A percentile compares a stretch with the other conserved stretches of the same genome.
phyloP scores from a whole-genome alignment of 495 filamentous ascomycete species.

The Hypomontagnella submonticulosa region DNA sequence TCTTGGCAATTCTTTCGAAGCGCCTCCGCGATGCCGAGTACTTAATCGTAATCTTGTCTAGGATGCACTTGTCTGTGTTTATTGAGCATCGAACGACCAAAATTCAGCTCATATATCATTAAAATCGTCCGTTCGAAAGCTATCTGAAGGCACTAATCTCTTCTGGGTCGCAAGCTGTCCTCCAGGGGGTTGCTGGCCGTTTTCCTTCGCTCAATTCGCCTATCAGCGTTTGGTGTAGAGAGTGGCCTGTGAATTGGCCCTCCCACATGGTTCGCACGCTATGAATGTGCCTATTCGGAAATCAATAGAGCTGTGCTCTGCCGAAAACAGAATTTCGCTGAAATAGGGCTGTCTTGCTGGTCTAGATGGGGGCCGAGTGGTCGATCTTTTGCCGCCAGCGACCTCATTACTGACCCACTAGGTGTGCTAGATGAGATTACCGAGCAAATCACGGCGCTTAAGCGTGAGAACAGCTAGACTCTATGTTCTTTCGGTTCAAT shows the following conservation, averaged over 20 bases:
- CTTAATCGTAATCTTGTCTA: not conserved
- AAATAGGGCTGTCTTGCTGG: constrained; percentile 6
- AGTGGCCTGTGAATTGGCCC: not conserved
- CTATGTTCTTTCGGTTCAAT: constrained; percentile 9
- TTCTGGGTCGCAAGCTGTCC: too few relatives aligned
- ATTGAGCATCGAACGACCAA: too few relatives aligned
- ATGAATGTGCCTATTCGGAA: constrained; percentile 9
- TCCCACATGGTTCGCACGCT: constrained; percentile 1
- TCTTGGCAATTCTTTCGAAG: constrained; percentile 14
- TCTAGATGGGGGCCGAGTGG: constrained; percentile 15
- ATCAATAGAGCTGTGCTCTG: not conserved
- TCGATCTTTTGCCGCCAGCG: constrained; percentile 34
- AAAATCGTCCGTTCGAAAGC: too few relatives aligned
- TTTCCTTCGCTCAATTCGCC: not conserved
- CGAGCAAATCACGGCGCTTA: constrained; percentile 46
- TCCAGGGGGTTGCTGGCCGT: too few relatives aligned
- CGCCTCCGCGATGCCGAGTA: constrained; percentile 17
- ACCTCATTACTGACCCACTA: constrained; percentile 30
- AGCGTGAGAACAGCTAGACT: not conserved
- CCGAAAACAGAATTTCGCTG: not conserved
- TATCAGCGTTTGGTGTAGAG: not conserved
- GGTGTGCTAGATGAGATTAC: constrained; percentile 35
- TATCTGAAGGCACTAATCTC: too few relatives aligned
- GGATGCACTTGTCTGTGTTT: too few relatives aligned
- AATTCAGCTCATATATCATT: too few relatives aligned